Conservation (phyloP, 2,329 filamentous ascomycete species). For the Trichophyton simii region DNA sequence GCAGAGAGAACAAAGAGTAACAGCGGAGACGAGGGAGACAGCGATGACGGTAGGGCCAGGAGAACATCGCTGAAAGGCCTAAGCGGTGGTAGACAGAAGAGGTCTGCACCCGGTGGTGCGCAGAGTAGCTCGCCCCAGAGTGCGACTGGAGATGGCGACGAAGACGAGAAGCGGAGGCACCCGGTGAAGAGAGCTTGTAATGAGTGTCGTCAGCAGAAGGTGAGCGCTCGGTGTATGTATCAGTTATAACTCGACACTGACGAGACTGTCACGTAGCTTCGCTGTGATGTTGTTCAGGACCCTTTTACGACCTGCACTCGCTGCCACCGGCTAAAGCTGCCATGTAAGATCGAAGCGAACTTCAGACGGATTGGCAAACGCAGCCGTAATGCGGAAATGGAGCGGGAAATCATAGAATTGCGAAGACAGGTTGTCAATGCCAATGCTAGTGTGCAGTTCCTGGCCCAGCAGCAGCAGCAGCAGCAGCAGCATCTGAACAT, state of each 20-base stretch:
- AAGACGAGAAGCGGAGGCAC: conserved; percentile 34
- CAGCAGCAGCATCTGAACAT: conserved; percentile 5
- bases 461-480: conserved; percentile 7
- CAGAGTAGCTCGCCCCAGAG: conserved; percentile 36
- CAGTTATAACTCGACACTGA: neutral
- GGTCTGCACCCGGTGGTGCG: conserved; percentile 24
- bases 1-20: neutral
- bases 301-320: conserved; percentile 50
- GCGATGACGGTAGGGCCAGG: neutral
- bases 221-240: conserved; percentile 23
- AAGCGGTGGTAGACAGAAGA: conserved; percentile 1
- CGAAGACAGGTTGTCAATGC: conserved; percentile 35
- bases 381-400: conserved; percentile 53
- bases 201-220: conserved; percentile 59
- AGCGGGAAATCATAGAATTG: conserved; percentile 44
- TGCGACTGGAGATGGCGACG: conserved; percentile 32
- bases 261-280: conserved; percentile 36
- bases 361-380: conserved; percentile 58
- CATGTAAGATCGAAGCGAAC: conserved; percentile 55
- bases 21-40: neutral
- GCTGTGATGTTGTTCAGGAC: conserved; percentile 54
- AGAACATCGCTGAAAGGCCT: neutral
- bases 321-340: conserved; percentile 50
- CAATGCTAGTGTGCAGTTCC: conserved; percentile 17
- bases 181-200: conserved; percentile 53